A percentile compares a stretch with the other conserved stretches of the same genome.
phyloP scores from a whole-genome alignment of 345 rosid species.

The Eucalyptus polyanthemos region DNA sequence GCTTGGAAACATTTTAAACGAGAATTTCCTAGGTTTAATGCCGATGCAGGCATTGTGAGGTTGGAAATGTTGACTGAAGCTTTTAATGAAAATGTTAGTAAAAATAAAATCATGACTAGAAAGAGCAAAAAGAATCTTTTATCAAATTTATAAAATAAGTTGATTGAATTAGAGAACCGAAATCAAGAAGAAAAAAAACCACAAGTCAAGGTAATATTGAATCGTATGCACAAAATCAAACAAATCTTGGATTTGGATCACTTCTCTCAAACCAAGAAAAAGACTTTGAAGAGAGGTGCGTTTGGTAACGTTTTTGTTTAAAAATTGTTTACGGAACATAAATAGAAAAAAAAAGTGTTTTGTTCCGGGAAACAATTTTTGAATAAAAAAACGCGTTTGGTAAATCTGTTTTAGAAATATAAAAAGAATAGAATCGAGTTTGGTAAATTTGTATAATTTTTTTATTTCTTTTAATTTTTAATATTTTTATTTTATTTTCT shows the following conservation, averaged over 20 bases:
- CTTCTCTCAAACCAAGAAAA: neutral
- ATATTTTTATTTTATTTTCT: too few relatives aligned
- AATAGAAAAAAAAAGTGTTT: too few relatives aligned
- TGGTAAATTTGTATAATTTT: too few relatives aligned
- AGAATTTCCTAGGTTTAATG: neutral
- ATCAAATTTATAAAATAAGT: neutral
- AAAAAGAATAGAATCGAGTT: too few relatives aligned
- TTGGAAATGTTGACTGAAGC: neutral
- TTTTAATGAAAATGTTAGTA: neutral
- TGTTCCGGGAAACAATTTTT: too few relatives aligned
- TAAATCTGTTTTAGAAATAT: too few relatives aligned
- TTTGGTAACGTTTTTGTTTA: too few relatives aligned
- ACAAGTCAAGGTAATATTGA: neutral
- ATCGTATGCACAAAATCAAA: neutral
- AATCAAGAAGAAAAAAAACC: neutral
- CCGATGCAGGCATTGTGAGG: neutral
- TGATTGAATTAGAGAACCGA: neutral
- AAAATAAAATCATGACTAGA: neutral
- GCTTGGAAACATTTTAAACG: neutral
- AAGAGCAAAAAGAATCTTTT: neutral
- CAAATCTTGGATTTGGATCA: neutral
- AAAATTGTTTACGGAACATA: too few relatives aligned
- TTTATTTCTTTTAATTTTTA: too few relatives aligned
- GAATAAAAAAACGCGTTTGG: too few relatives aligned
- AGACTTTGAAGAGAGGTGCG: neutral